phyloP scores from a whole-genome alignment of 495 filamentous ascomycete genomes.

The Neurospora tetrasperma region DNA sequence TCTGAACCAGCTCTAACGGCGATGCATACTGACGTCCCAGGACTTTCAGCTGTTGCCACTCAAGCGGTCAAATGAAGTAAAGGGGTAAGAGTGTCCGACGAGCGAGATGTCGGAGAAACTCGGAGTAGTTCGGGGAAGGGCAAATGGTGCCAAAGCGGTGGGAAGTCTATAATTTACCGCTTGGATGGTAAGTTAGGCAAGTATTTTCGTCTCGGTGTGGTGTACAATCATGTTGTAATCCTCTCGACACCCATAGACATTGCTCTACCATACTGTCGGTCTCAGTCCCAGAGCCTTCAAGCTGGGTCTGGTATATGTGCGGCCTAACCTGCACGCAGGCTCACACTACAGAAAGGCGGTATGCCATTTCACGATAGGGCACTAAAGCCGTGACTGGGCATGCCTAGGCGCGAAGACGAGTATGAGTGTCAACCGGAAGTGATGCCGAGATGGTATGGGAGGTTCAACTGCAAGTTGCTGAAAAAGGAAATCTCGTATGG shows the following conservation, averaged over 20 bases:
- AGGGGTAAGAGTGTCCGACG: not conserved
- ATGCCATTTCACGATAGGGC: not conserved
- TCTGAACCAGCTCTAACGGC: not conserved
- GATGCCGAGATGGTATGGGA: not conserved
- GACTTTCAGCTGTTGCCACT: not conserved
- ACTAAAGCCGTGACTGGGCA: not conserved
- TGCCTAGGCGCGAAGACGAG: not conserved
- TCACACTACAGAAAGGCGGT: not conserved
- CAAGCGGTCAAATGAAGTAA: not conserved
- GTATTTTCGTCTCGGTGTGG: not conserved
- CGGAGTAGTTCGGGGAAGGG: not conserved
- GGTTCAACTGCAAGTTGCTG: not conserved
- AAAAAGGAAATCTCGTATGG: not conserved
- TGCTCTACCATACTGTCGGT: not conserved
- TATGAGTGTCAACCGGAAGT: not conserved
- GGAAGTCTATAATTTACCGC: not conserved
- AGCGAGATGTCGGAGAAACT: not conserved
- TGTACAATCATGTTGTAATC: not conserved
- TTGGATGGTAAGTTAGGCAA: not conserved
- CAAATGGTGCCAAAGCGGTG: not conserved
- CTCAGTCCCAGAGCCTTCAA: not conserved
- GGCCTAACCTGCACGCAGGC: not conserved
- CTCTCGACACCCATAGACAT: not conserved
- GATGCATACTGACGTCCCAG: not conserved
- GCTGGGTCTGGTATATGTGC: not conserved